Evolutionary conservation across 2,329 filamentous ascomycete genomes (phyloP), one percentile per base, ranked within the genome.

Genomic region (Penicillium corylophilum): DNA sequence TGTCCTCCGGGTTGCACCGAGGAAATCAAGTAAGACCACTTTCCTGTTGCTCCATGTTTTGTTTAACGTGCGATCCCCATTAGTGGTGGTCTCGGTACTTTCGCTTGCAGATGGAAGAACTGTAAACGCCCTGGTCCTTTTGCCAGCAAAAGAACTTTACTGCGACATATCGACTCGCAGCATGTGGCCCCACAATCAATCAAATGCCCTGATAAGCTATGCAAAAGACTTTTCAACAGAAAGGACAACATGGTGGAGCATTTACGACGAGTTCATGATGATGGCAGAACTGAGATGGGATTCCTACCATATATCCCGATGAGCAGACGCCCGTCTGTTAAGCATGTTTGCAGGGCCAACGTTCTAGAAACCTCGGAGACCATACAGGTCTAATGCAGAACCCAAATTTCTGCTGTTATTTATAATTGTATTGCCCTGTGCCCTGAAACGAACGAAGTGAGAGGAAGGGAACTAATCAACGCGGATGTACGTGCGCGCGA

Each of bases 161-260:
- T 28, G 22, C 44, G 44, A n/a, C 33, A 39, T 26, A 13, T 36
- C 31, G n/a, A 28, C 1, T 38, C 33, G 7, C 44, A 39, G 22
- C 44, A 46, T 26, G 24, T 46, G 4, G 24, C 22, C 5, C 44
- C 44, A 22, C 22, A 24, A 15, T 26, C 44, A 5, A n/a, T 38
- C 28, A 33, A 23, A 38, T 46, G 44, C 20, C 23, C 8, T 2
- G 44, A 46, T 7, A 24, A 39, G 24, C 12, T 15, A 15, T 46
- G 44, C 44, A 24, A 29, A 18, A 20, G 15, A 8, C n/a, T 28
- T n/a, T 46, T 39, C 13, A 46, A 15, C 38, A 33, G 44, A 10
- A 46, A 39, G 16, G 44, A 46, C 22, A 46, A 46, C 13, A 36
- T 46, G 44, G 13, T 35, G 44, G 8, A 10, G 44, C 44, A 46